These are phyloP conservation scores for Xylaria scruposa DNA, from an alignment of 495 filamentous ascomycete species.

Conservation along the genomic window DNA sequence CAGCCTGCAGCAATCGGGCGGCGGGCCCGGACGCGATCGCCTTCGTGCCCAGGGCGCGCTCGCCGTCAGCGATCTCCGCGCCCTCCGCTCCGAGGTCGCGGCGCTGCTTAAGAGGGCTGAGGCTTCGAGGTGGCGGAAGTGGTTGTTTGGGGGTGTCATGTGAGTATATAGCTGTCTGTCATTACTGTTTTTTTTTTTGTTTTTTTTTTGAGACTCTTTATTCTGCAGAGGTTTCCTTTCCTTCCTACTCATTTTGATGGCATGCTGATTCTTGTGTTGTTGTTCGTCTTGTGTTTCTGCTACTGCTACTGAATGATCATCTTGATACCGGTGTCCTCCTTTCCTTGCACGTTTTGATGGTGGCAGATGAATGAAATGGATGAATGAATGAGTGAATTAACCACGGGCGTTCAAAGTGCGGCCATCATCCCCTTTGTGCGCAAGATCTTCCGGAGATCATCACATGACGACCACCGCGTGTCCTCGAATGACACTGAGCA, in stretches of 20 bases:
- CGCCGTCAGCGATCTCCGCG: slow-evolving; percentile 43
- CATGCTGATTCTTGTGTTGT: background rate
- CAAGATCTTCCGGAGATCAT: slow-evolving; percentile 46
- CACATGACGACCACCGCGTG: slow-evolving; percentile 34
- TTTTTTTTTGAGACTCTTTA: background rate
- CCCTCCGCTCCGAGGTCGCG: slow-evolving; percentile 40
- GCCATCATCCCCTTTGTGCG: slow-evolving; percentile 52
- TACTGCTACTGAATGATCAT: background rate
- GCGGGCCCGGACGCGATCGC: slow-evolving; percentile 33
- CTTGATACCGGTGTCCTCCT: background rate
- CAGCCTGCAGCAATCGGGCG: slow-evolving; percentile 37
- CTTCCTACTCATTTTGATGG: background rate
- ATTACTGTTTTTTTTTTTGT: background rate
- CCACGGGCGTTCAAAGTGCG: slow-evolving; percentile 34
- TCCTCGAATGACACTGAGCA: slow-evolving; percentile 53
- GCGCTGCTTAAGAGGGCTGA: slow-evolving; percentile 42
- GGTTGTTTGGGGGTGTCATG: slow-evolving; percentile 49
- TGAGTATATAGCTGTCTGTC: slow-evolving; percentile 31
- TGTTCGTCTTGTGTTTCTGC: background rate
- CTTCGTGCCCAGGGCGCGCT: slow-evolving; percentile 44
- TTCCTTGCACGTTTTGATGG: background rate
- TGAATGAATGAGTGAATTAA: background rate
- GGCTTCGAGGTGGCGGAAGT: slow-evolving; percentile 50
- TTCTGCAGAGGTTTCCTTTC: background rate
- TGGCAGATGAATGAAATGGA: background rate